A percentile compares a stretch with the other conserved stretches of the same genome.
Evolutionary conservation across 768 basidiomycete species (phyloP).

Genomic region (Mrakia frigida): DNA sequence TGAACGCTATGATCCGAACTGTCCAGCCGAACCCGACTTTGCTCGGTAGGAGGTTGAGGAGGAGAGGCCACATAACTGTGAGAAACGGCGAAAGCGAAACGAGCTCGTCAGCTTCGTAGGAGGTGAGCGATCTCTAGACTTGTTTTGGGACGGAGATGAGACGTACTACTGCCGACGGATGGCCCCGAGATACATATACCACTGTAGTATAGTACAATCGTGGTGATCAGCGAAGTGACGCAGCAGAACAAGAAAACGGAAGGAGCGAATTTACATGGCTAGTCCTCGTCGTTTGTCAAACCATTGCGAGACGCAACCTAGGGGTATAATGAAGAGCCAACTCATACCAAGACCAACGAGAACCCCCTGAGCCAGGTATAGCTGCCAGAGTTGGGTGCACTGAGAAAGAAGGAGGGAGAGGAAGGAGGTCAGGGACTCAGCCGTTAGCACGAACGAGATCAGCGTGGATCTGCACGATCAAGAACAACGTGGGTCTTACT

Average conservation of each 20-base stretch:
- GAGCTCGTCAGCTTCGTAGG: not conserved
- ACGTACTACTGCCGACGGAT: not conserved
- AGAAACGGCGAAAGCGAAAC: not conserved
- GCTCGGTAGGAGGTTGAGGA: not conserved
- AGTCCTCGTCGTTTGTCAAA: not conserved
- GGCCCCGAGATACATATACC: not conserved
- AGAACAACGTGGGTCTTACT: not conserved
- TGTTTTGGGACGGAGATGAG: too few relatives aligned
- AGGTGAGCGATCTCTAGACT: too few relatives aligned
- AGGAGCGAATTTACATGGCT: not conserved
- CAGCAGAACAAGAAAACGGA: not conserved
- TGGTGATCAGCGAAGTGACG: too few relatives aligned
- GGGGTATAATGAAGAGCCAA: not conserved
- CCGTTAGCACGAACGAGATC: too few relatives aligned
- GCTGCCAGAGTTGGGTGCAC: not conserved
- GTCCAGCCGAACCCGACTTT: not conserved
- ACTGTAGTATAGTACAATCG: not conserved
- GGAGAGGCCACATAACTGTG: not conserved
- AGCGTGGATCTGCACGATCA: too few relatives aligned
- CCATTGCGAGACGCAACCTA: not conserved
- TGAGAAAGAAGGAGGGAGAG: not conserved
- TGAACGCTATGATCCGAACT: not conserved
- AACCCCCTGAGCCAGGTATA: not conserved
- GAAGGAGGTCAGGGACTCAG: too few relatives aligned
- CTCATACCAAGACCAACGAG: not conserved